Base-by-base conservation (phyloP, 1,284 basidiomycete genomes). In the Sparassis latifolia region DNA sequence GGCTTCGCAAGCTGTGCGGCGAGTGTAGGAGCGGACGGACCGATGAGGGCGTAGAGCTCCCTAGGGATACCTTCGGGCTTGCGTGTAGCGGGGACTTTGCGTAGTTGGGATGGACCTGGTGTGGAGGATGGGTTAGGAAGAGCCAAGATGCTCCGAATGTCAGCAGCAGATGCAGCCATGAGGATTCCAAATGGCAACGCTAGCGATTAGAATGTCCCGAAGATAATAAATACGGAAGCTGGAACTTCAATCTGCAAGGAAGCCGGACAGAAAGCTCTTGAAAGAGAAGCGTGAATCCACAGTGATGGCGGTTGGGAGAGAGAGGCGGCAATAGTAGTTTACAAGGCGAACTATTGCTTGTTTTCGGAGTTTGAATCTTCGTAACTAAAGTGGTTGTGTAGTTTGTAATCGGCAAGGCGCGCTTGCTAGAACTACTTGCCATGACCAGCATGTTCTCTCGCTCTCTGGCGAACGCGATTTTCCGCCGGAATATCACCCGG, bases 1-100 rank as follows among this genome's bases (percentile, higher is more conserved):
- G 93, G 89, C 61, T 89, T 89, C 43, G 84, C 78, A 53, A 86
- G 75, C 58, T 86, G 82, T 33, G 84, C 79, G 0, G 82, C 82
- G 39, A 97, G 76, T 1, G 87, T 86, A 2, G 95, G 92, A 4
- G 88, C 87, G 50, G 92, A 90, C 58, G 92, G 85, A 20, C 96
- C 97, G 56, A 99, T 96, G 53, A 99, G 80, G 0, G 91, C 86
- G 68, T 91, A 97, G 2, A 99, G 77, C 68, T 98, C 95, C 56
- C 94, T 78, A 0, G 92, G 88, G 57, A 98, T 96, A 29, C 95
- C 96, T 33, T 93, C 90, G 1, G 88, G 89, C 67, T 90, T 92
- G 60, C 77, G 75, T 0, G 73, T 59, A 20, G 62, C 54, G 5
- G 70, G 59, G 28, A 66, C 40, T 41, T 68, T 68, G 55, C 76